These are phyloP conservation scores for Diplocarpon mali DNA, from an alignment of 2,329 filamentous ascomycete genomes.

Conservation along the genomic window DNA sequence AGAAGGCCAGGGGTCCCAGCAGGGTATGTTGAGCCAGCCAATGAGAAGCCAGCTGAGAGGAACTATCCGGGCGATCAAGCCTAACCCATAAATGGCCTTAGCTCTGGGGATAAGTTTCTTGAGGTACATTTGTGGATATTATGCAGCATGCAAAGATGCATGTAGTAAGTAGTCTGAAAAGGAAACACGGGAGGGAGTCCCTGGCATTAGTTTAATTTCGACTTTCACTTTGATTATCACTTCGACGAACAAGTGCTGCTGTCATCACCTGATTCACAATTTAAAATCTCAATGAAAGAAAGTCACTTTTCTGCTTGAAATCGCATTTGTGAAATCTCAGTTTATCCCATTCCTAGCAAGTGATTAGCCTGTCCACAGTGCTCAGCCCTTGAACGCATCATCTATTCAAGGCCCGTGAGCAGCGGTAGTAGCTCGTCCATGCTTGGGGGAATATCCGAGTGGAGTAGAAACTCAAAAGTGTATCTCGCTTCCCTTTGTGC, in stretches of 20 bases:
- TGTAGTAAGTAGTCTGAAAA: background rate
- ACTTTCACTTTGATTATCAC: too few relatives aligned
- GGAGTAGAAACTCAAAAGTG: background rate
- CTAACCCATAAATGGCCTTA: constrained; percentile 3
- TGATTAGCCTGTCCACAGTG: background rate
- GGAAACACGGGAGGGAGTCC: too few relatives aligned
- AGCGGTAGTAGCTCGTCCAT: background rate
- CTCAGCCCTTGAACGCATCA: background rate
- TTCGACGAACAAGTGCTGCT: too few relatives aligned
- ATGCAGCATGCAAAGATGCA: background rate
- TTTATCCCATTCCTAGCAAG: constrained; percentile 1
- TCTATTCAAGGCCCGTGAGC: background rate
- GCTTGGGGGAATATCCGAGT: background rate
- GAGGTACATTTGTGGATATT: constrained; percentile 1
- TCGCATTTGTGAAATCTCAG: constrained; percentile 1
- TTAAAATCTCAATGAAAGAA: too few relatives aligned
- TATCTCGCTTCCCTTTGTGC: constrained; percentile 1
- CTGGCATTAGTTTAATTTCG: too few relatives aligned
- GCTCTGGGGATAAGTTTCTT: background rate
- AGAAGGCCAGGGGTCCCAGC: background rate
- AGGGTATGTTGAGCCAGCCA: constrained; percentile 2
- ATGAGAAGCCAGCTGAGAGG: background rate
- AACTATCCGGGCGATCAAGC: constrained; percentile 1
- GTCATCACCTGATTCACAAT: too few relatives aligned
- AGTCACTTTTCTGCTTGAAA: too few relatives aligned